Percentiles rank a stretch among this genome's conserved stretches.
These are phyloP conservation scores for Trichoderma gamsii DNA, from an alignment of 495 filamentous ascomycete species.

Conservation along the genomic window DNA sequence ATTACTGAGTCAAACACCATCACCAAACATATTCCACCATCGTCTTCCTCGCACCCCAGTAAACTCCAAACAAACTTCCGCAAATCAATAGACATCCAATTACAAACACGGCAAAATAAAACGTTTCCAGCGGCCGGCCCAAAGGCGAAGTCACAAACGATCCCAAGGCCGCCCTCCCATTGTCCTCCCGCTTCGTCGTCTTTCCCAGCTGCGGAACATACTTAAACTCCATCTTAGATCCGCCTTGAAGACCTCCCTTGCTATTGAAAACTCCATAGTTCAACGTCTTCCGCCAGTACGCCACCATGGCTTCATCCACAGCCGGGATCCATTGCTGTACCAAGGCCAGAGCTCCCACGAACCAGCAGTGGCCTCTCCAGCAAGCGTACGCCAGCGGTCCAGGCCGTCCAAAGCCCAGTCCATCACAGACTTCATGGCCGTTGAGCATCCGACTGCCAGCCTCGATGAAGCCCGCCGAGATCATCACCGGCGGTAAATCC, in stretches of 20 bases:
- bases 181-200: constrained; percentile 33
- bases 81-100: constrained; percentile 5
- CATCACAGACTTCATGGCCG: constrained; percentile 41
- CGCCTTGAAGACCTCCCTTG: constrained; percentile 30
- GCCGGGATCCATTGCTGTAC: constrained; percentile 30
- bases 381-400: constrained; percentile 30
- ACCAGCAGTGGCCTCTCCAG: constrained; percentile 42
- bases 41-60: neutral
- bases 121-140: constrained; percentile 15
- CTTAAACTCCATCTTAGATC: constrained; percentile 39
- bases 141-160: neutral
- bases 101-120: constrained; percentile 15
- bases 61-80: neutral
- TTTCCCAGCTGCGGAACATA: constrained; percentile 40
- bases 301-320: neutral
- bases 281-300: neutral
- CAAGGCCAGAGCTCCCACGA: constrained; percentile 38
- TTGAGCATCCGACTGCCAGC: constrained; percentile 48
- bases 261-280: constrained; percentile 27
- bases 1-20: neutral
- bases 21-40: neutral
- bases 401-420: constrained; percentile 38
- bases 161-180: neutral
- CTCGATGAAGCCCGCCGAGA: constrained; percentile 44
- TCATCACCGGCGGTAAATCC: constrained; percentile 53